These are phyloP conservation scores for Glycine soja DNA, from an alignment of 306 rosid species.

Conservation along the genomic window DNA sequence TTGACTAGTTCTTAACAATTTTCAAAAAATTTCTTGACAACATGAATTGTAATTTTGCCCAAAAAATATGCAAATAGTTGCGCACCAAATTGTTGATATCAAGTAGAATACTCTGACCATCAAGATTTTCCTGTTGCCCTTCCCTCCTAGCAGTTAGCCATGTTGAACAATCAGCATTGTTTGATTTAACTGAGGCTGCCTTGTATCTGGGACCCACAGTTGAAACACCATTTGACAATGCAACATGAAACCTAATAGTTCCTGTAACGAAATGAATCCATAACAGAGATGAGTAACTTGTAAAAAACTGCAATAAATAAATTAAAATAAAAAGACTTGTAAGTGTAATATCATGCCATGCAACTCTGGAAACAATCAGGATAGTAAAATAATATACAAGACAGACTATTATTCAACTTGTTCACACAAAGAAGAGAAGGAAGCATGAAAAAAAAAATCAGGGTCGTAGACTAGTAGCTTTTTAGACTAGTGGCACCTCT, in stretches of 20 bases:
- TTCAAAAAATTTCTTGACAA: background rate
- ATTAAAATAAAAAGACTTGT: background rate
- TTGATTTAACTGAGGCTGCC: constrained; percentile 64
- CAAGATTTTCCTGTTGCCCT: constrained; percentile 66
- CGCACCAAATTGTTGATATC: constrained; percentile 65
- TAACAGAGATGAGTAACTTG: constrained; percentile 21
- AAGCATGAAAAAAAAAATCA: constrained; percentile 14
- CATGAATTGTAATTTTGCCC: constrained; percentile 14
- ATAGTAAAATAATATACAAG: background rate
- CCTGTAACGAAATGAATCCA: constrained; percentile 53
- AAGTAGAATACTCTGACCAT: constrained; percentile 64
- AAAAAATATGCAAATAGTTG: constrained; percentile 27
- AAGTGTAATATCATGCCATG: constrained; percentile 28
- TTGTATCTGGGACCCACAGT: constrained; percentile 65
- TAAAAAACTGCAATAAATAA: constrained; percentile 11
- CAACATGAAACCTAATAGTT: constrained; percentile 65
- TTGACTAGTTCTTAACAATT: constrained; percentile 17
- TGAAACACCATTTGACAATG: constrained; percentile 68
- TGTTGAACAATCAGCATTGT: constrained; percentile 50
- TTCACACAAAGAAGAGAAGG: background rate
- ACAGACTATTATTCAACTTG: constrained; percentile 14
- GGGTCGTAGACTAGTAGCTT: constrained; percentile 14
- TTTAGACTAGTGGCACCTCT: constrained; percentile 6
- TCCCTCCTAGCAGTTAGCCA: constrained; percentile 79
- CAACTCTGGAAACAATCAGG: constrained; percentile 10